phyloP scores from a whole-genome alignment of 1,284 basidiomycete species.

The Cystobasidium pallidum region DNA sequence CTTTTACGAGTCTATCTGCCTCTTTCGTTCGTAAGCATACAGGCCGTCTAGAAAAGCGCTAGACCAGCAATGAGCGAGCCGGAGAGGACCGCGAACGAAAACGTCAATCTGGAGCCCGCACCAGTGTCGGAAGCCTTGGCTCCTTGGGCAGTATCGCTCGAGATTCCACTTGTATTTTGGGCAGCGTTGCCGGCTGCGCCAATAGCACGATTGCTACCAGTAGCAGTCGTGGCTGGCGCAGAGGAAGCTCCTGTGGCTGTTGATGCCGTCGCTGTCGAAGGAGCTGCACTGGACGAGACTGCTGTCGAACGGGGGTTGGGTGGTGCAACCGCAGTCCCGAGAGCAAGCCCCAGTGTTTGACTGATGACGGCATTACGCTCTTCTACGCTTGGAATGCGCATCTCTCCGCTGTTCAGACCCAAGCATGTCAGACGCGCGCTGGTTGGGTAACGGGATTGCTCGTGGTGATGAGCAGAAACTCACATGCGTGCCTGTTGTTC shows the following conservation, averaged over 20 bases:
- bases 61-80: not conserved
- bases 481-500: slow-evolving; percentile 17
- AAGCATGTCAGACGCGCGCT: not conserved
- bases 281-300: not conserved
- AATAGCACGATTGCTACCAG: slow-evolving; percentile 1
- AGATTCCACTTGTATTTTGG: not conserved
- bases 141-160: slow-evolving; percentile 6
- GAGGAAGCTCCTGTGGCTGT: not conserved
- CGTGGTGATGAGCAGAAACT: not conserved
- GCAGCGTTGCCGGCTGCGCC: slow-evolving; percentile 4
- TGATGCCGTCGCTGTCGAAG: slow-evolving; percentile 1
- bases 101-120: not conserved
- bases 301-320: slow-evolving; percentile 11
- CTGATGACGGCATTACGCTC: slow-evolving; percentile 10
- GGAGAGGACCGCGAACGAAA: not conserved
- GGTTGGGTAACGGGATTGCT: not conserved
- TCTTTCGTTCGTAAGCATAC: too few species aligned
- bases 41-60: not conserved
- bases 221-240: not conserved
- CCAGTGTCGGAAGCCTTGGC: not conserved
- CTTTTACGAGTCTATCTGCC: too few species aligned
- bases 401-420: slow-evolving; percentile 1
- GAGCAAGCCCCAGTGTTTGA: not conserved
- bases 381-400: slow-evolving; percentile 14
- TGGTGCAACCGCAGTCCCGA: not conserved